Base-by-base conservation (phyloP, 371 early-diverging fungal species). In the Mucor velutinosus region DNA sequence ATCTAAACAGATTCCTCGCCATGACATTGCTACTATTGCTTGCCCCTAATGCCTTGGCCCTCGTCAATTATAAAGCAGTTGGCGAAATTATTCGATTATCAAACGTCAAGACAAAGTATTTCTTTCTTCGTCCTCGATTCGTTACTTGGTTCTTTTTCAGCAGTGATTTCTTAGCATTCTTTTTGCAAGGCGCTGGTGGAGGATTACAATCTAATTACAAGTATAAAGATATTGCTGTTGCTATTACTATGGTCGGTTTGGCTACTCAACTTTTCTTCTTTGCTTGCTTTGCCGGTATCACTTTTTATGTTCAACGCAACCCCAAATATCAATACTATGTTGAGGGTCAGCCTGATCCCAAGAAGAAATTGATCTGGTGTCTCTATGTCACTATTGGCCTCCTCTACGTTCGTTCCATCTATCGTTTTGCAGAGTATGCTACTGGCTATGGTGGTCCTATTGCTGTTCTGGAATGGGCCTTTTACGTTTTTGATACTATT, bases 61-160 rank as follows among this genome's bases (percentile, higher is more conserved):
- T 80, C 32, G 69, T 69, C 23, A 80, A 80, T 67, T 80, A 80
- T 62, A 80, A 80, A 32, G 70, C 80, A 7, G 65, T 76, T 0
- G 80, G 80, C 19, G 69, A 74, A 25, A 65, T 74, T 1, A 70
- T 76, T 27, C 70, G 67, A 15, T 23, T 62, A 12, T 77, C 74
- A 4, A 59, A 58, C 8, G 60, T 49, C 14, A 23, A 59, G 17
- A 10, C 14, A 1, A 23, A 57, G 10, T 37, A 35, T 12, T 78
- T 80, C 35, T 75, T 58, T 51, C 68, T 80, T 23, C 64, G 51
- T 14, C 75, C 76, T 15, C 66, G 71, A 35, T 80, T 80, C 27
- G 67, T 80, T 12, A 80, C 81, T 3, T 80, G 80, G 80, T 76
- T 80, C 27, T 80, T 80, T 47, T 77, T 80, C 37, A 21, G 49